Percentiles rank a stretch among this genome's conserved stretches.
These are phyloP conservation scores for Keithomyces neogunnii DNA, from an alignment of 2,329 filamentous ascomycete genomes.

Conservation along the genomic window DNA sequence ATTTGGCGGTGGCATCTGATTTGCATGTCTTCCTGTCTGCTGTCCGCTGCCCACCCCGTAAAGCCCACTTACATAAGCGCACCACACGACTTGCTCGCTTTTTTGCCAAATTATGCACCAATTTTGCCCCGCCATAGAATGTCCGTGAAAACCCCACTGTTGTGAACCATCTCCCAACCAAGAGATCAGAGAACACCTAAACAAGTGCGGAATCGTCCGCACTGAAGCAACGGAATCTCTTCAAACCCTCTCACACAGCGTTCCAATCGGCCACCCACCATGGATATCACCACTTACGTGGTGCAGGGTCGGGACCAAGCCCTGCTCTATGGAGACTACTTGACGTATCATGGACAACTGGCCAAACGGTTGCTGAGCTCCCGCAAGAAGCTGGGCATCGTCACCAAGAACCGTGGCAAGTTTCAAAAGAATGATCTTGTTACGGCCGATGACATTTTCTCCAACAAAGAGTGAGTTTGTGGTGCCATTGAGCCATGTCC, in stretches of 20 bases:
- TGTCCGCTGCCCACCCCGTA: background rate
- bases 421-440: constrained; percentile 63
- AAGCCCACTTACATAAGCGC: background rate
- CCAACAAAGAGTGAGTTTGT: constrained; percentile 5
- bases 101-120: constrained; percentile 4
- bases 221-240: background rate
- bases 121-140: constrained; percentile 1
- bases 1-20: too few relatives aligned
- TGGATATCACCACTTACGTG: constrained; percentile 88
- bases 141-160: background rate
- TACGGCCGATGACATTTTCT: constrained; percentile 64
- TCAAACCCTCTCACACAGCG: background rate
- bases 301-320: constrained; percentile 73
- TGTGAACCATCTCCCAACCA: constrained; percentile 1
- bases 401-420: constrained; percentile 80
- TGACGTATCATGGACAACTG: constrained; percentile 71
- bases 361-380: constrained; percentile 74
- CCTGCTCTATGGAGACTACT: constrained; percentile 82
- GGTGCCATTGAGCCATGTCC: background rate
- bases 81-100: background rate
- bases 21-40: too few relatives aligned
- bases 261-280: constrained; percentile 26
- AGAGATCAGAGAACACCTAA: background rate
- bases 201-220: background rate
- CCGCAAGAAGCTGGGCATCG: constrained; percentile 76